phyloP scores from a whole-genome alignment of 441 rosid species.

The Mallotus repandus region DNA sequence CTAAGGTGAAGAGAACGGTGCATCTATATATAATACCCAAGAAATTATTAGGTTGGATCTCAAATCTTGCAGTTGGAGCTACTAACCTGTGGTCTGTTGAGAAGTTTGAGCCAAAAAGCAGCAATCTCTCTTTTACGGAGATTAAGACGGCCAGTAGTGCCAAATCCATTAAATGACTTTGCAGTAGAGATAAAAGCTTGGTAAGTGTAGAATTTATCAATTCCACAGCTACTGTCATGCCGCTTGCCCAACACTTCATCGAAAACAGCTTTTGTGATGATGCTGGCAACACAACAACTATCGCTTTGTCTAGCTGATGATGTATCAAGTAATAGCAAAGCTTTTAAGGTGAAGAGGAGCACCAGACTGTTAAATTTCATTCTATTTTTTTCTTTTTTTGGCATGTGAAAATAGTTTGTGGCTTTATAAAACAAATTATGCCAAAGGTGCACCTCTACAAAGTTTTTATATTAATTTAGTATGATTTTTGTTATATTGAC shows the following conservation, averaged over 20 bases:
- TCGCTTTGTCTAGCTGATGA: conserved; percentile 30
- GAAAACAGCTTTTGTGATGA: conserved; percentile 26
- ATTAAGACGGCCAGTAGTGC: conserved; percentile 25
- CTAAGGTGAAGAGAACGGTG: too few species aligned
- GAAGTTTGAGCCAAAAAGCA: conserved; percentile 45
- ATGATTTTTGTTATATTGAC: too few species aligned
- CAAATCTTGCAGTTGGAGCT: too few species aligned
- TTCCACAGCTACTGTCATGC: conserved; percentile 21
- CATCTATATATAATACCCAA: too few species aligned
- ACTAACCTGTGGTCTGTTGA: conserved; percentile 37
- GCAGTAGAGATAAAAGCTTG: too few species aligned
- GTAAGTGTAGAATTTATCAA: conserved; percentile 35
- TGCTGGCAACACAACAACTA: conserved; percentile 17
- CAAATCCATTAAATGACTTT: conserved; percentile 30
- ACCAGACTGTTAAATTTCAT: not conserved
- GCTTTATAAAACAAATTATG: too few species aligned
- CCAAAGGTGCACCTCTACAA: too few species aligned
- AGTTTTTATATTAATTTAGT: too few species aligned
- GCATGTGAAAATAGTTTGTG: too few species aligned
- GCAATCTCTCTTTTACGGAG: conserved; percentile 31
- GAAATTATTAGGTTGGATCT: too few species aligned
- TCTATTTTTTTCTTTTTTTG: not conserved
- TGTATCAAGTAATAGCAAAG: conserved; percentile 6
- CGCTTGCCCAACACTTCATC: conserved; percentile 30
- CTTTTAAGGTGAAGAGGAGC: not conserved